phyloP scores from a whole-genome alignment of 495 filamentous ascomycete genomes.

The Penicillium lagena region DNA sequence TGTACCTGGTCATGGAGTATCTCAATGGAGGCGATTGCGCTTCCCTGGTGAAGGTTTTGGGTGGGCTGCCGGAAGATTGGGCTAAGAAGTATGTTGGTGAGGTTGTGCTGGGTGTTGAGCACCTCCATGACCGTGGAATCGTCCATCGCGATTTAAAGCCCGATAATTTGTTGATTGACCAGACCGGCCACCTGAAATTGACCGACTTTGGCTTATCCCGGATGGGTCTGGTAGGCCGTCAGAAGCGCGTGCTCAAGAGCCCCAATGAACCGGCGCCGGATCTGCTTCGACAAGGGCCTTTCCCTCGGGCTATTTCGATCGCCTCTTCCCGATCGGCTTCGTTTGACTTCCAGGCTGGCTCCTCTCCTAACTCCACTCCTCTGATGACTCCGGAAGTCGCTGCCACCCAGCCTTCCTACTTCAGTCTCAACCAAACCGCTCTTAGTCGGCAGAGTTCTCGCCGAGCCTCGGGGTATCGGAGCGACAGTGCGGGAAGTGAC shows the following conservation, averaged over 20 bases:
- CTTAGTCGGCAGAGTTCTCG: conserved; percentile 66
- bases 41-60: conserved; percentile 88
- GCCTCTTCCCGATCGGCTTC: conserved; percentile 94
- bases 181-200: conserved; percentile 91
- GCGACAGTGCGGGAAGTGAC: conserved; percentile 87
- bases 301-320: conserved; percentile 76
- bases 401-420: conserved; percentile 84
- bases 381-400: conserved; percentile 77
- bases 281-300: conserved; percentile 86
- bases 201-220: conserved; percentile 96
- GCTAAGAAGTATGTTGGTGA: conserved; percentile 94
- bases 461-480: conserved; percentile 79
- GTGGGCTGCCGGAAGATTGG: conserved; percentile 91
- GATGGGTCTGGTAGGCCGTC: conserved; percentile 94
- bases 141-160: conserved; percentile 96
- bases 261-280: conserved; percentile 80
- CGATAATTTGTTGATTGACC: conserved; percentile 95
- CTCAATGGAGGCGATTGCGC: conserved; percentile 96
- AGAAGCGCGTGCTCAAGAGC: conserved; percentile 84
- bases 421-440: conserved; percentile 67
- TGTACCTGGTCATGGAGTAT: conserved; percentile 99
- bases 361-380: conserved; percentile 79
- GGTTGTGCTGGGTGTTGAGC: conserved; percentile 90
- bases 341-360: conserved; percentile 75
- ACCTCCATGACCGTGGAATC: conserved; percentile 89